Evolutionary conservation across 805 yeast genomes (phyloP), one percentile per base, ranked within the genome.

Genomic region (Wickerhamomyces subpelliculosus): DNA sequence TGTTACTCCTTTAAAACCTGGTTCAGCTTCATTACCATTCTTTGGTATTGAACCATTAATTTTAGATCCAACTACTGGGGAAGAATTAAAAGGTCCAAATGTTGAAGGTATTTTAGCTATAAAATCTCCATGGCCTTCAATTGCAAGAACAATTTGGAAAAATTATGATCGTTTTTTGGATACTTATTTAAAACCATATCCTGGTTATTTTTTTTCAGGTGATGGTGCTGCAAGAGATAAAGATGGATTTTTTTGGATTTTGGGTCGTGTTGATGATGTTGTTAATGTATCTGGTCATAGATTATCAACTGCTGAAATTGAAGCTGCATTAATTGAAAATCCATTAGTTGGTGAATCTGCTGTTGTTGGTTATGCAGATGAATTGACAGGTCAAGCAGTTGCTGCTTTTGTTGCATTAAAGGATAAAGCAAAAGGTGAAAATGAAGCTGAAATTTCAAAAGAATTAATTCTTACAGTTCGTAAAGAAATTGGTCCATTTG

Each of bases 171-270:
- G 87, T 58, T 84, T 68, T 63, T 63, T 80, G 65, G 94, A 84
- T 52, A 84, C 93, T n/a, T 84, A 84, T 62, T 64, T 83, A 58
- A 79, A 75, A 41, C 90, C 93, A 37, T 84, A 83, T 64, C 84
- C 84, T 35, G 88, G 88, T 35, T 76, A 73, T 58, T 84, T 83
- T 66, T 84, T 84, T 67, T 80, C 93, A 1, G 95, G 95, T 53
- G 95, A 84, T 63, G 94, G 94, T 63, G 93, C 90, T 21, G 90
- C 88, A 16, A 73, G 89, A 57, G 94, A 84, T 58, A 68, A 73
- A 48, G 90, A 84, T 57, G 94, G 94, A 6, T 84, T 75, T 67
- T 80, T 77, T 65, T 84, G 93, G 89, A 83, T 84, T 47, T 62
- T 83, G 54, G 94, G 94, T 40, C 73, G 94, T 65, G 93, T 84